A percentile compares a stretch with the other conserved stretches of the same genome.
phyloP scores from a whole-genome alignment of 1,139 yeast genomes.

The Debaryomyces sp. region DNA sequence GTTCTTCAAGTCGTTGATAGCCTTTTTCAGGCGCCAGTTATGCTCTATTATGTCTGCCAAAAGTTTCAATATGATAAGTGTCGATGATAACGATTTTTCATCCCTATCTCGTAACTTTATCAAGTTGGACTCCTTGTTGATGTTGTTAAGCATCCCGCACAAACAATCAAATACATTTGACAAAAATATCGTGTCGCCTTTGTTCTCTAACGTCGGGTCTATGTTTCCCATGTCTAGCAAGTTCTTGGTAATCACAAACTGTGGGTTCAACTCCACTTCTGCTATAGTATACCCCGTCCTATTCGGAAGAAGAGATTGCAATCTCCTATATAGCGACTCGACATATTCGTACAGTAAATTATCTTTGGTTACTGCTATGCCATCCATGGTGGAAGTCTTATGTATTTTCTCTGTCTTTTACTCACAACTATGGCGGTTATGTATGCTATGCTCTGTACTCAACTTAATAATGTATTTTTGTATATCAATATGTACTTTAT shows the following conservation, averaged over 20 bases:
- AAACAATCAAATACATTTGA: constrained; percentile 27
- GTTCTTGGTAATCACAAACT: constrained; percentile 35
- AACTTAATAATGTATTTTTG: background rate
- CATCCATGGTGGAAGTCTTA: background rate
- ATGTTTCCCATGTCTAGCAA: constrained; percentile 25
- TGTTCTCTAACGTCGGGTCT: constrained; percentile 12
- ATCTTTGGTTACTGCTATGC: background rate
- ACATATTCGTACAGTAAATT: constrained; percentile 19
- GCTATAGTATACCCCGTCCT: constrained; percentile 43
- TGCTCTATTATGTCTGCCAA: constrained; percentile 31
- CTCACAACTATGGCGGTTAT: background rate
- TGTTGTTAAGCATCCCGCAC: constrained; percentile 25
- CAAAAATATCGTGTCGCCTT: constrained; percentile 19
- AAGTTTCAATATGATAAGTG: constrained; percentile 36
- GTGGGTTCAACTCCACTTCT: constrained; percentile 50
- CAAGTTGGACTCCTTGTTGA: constrained; percentile 32
- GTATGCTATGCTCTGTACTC: background rate
- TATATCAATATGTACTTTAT: background rate
- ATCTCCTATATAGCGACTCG: constrained; percentile 26
- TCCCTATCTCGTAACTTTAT: constrained; percentile 33
- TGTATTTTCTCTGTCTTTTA: background rate
- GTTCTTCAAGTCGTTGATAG: constrained; percentile 6
- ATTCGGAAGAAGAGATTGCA: constrained; percentile 41
- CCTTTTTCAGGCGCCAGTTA: constrained; percentile 28
- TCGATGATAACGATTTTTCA: constrained; percentile 36